phyloP scores from a whole-genome alignment of 768 basidiomycete genomes.

The Kwoniella pini region DNA sequence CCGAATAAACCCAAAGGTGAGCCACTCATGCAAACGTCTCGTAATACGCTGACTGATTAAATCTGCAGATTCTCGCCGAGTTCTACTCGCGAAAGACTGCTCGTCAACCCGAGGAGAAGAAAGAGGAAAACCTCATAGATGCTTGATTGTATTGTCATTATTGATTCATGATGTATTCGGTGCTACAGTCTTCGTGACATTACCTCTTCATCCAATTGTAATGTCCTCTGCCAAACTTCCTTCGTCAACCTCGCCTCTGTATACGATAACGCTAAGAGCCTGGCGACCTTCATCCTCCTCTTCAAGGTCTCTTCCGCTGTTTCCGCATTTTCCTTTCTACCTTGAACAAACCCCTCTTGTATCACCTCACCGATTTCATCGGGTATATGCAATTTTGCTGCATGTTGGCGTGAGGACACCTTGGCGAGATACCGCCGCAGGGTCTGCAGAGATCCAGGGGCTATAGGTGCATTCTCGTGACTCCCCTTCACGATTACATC shows the following conservation, averaged over 20 bases:
- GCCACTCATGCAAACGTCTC: slow-evolving; percentile 3
- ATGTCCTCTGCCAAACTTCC: slow-evolving; percentile 34
- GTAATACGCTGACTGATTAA: not conserved
- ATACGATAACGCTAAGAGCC: slow-evolving; percentile 42
- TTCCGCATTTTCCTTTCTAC: slow-evolving; percentile 21
- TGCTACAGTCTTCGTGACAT: not conserved
- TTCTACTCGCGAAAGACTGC: slow-evolving; percentile 77
- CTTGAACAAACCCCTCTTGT: slow-evolving; percentile 43
- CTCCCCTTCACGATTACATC: not conserved
- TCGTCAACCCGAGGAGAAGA: slow-evolving; percentile 31
- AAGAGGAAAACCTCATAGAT: slow-evolving; percentile 50
- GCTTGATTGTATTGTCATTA: slow-evolving; percentile 27
- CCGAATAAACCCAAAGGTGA: slow-evolving; percentile 85
- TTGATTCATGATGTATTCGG: slow-evolving; percentile 1
- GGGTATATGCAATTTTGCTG: slow-evolving; percentile 33
- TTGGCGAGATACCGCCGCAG: slow-evolving; percentile 20
- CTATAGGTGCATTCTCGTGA: not conserved
- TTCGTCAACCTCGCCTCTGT: slow-evolving; percentile 21
- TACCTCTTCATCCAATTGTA: slow-evolving; percentile 33
- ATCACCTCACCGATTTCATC: slow-evolving; percentile 40
- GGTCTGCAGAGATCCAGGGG: not conserved
- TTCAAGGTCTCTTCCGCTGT: slow-evolving; percentile 44
- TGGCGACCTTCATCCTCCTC: slow-evolving; percentile 48
- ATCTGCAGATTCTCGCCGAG: slow-evolving; percentile 71
- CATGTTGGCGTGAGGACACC: slow-evolving; percentile 19